phyloP scores from a whole-genome alignment of 1,284 basidiomycete species.

The Ustilago loliicola region DNA sequence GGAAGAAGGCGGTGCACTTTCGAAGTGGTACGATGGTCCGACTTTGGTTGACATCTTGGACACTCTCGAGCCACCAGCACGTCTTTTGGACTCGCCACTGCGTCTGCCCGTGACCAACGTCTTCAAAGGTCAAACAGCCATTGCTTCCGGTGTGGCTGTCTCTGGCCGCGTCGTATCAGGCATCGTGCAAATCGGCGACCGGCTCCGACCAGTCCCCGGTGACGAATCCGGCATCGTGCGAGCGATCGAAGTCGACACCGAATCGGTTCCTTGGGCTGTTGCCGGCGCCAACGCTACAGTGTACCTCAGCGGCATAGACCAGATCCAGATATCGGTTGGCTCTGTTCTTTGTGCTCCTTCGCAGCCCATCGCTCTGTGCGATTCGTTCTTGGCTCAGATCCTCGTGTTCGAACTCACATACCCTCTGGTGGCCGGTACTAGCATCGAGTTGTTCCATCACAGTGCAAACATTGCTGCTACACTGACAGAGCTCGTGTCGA shows the following conservation, averaged over 20 bases:
- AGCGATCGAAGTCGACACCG: constrained; percentile 87
- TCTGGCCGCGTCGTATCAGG: constrained; percentile 89
- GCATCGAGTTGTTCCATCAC: constrained; percentile 89
- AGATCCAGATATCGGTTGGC: constrained; percentile 85
- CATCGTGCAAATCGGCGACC: constrained; percentile 91
- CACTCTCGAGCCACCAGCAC: constrained; percentile 78
- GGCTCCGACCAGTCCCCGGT: constrained; percentile 86
- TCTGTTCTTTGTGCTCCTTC: constrained; percentile 84
- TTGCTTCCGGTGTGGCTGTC: constrained; percentile 80
- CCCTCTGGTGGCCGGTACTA: constrained; percentile 88
- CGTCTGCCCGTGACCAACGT: constrained; percentile 94
- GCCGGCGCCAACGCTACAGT: constrained; percentile 90
- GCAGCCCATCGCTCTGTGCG: constrained; percentile 79
- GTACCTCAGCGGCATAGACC: constrained; percentile 86
- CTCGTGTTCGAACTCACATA: constrained; percentile 93
- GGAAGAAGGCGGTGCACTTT: constrained; percentile 73
- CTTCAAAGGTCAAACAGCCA: constrained; percentile 85
- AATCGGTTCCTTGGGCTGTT: constrained; percentile 84
- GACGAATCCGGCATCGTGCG: constrained; percentile 85
- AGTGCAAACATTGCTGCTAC: constrained; percentile 91
- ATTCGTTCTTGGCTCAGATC: constrained; percentile 84
- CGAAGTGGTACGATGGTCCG: constrained; percentile 86
- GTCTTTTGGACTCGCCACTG: constrained; percentile 83
- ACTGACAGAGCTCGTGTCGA: constrained; percentile 82
- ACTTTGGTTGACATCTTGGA: constrained; percentile 85